These are phyloP conservation scores for Parmales sp. DNA, from an alignment of 108 stramenopile species.

Conservation along the genomic window DNA sequence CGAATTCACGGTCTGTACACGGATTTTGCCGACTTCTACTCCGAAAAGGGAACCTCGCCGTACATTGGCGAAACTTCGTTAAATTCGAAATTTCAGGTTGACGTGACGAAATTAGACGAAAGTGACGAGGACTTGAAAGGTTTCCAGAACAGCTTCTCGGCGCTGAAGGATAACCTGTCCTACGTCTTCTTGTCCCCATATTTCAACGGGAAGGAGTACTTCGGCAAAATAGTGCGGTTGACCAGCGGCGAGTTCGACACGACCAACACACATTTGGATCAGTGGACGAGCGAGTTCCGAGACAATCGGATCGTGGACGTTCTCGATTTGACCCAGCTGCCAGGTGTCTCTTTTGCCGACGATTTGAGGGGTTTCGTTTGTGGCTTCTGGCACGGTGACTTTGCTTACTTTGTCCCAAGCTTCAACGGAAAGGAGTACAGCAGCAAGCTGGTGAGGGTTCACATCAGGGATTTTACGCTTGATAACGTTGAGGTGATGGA, in stretches of 20 bases:
- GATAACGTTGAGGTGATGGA: slow-evolving; percentile 5
- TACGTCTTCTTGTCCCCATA: slow-evolving; percentile 7
- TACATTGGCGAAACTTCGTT: not conserved
- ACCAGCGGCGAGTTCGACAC: not conserved
- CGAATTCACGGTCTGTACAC: slow-evolving; percentile 27
- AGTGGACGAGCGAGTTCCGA: not conserved
- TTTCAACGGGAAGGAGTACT: not conserved
- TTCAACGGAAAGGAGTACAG: slow-evolving; percentile 17
- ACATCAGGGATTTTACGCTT: slow-evolving; percentile 8
- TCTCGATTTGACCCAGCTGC: not conserved
- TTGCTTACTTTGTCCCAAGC: slow-evolving; percentile 26
- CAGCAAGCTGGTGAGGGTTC: slow-evolving; percentile 19
- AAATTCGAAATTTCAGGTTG: not conserved
- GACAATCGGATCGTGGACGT: not conserved
- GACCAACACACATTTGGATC: not conserved
- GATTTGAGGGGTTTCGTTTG: slow-evolving; percentile 25
- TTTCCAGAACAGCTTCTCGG: not conserved
- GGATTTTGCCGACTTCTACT: slow-evolving; percentile 33
- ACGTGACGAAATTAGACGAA: not conserved
- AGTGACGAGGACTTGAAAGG: not conserved
- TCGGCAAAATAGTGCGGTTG: not conserved
- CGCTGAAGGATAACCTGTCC: not conserved
- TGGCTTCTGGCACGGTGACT: slow-evolving; percentile 15
- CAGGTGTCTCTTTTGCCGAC: not conserved
- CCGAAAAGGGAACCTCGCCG: not conserved